A percentile compares a stretch with the other conserved stretches of the same genome.
phyloP scores from a whole-genome alignment of 192 early-diverging fungal genomes.

The Entrophospora sp. region DNA sequence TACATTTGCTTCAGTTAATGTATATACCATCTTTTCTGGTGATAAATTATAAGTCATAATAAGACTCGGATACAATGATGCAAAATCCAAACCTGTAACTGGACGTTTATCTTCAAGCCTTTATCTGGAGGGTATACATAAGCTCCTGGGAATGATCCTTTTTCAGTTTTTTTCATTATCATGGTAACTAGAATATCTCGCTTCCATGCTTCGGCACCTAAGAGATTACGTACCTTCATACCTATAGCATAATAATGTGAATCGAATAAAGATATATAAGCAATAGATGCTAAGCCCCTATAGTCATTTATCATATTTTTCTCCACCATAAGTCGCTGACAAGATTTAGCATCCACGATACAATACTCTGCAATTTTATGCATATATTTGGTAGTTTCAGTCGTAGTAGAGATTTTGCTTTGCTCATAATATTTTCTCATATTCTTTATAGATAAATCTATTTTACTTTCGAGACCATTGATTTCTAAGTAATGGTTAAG shows the following conservation, averaged over 20 bases:
- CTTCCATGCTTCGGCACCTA: not conserved
- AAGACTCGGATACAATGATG: slow-evolving; percentile 9
- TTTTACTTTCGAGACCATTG: not conserved
- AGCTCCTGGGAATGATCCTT: not conserved
- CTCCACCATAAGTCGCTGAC: not conserved
- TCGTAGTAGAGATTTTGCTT: not conserved
- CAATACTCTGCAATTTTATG: not conserved
- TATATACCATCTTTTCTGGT: not conserved
- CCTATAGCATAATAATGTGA: not conserved
- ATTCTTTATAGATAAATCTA: not conserved
- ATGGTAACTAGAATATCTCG: not conserved
- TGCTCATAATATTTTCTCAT: not conserved
- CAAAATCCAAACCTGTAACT: slow-evolving; percentile 6
- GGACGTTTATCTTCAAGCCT: not conserved
- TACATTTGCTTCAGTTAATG: not conserved
- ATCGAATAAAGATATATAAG: not conserved
- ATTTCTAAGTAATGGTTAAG: not conserved
- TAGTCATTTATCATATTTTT: not conserved
- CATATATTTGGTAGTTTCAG: not conserved
- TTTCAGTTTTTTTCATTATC: not conserved
- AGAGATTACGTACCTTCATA: slow-evolving; percentile 14
- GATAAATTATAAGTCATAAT: not conserved
- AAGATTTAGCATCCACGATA: not conserved
- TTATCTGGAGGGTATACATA: not conserved
- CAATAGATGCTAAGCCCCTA: not conserved